Base-by-base conservation (phyloP, 2,329 filamentous ascomycete species). In the Fusarium pseudocircinatum region DNA sequence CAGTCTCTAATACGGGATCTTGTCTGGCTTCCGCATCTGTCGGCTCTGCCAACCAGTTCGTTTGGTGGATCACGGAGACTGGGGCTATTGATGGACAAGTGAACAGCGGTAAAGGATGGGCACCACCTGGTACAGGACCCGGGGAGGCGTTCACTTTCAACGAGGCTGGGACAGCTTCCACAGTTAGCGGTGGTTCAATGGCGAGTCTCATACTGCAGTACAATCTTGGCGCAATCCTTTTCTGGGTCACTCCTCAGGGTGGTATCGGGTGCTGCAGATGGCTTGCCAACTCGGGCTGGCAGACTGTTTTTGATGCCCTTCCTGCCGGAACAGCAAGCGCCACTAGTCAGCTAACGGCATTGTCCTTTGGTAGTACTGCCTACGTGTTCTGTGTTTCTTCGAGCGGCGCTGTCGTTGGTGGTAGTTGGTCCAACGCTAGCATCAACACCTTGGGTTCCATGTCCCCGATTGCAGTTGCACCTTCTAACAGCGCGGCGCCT, bases 281-380 rank as follows among this genome's bases (percentile, higher is more conserved):
- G 53, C 2, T 13, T 12, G 14, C n/a, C 12, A 20, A 28, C 22
- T 34, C 22, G 6, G 52, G 52, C 2, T 42, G 53, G 37, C 7
- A 28, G 8, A 1, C 15, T 7, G 16, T 18, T 6, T n/a, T 20
- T 7, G 28, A 56, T 20, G 26, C 37, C 0, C 26, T 28, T 28
- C 28, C 53, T 4, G 8, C 4, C 1, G 18, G n/a, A 7, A 39
- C 34, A 3, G 50, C 18, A 28, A 53, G 24, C 24, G 4, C 18
- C 1, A 18, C 13, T 53, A 37, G 6, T 3, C 50, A 53, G 24
- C n/a, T 53, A 13, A 12, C 34, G 16, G 7, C 4, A 4, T 14
- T 26, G 13, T 26, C 2, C 0, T 5, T 28, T 6, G 16, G 20
- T 10, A 20, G 20, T 16, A 22, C 1, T 39, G 32, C 13, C 24